Conservation (phyloP, 257 asterid species). For the Solanum ossicruentum region DNA sequence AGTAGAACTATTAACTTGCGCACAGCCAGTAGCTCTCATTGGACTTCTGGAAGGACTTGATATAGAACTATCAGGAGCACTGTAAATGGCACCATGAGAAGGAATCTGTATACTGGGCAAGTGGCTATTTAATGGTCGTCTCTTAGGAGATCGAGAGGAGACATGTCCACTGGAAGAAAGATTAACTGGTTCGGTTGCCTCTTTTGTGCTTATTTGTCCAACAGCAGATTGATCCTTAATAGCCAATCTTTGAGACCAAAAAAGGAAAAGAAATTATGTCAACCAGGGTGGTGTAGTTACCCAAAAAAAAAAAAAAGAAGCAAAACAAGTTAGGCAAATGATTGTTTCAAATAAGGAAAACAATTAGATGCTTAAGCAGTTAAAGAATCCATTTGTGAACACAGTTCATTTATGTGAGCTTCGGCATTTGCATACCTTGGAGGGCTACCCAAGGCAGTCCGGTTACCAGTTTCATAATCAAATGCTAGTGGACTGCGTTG, state of each 20-base stretch:
- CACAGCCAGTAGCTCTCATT: constrained; percentile 53
- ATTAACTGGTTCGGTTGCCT: constrained; percentile 44
- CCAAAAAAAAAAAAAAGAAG: neutral
- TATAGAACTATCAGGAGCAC: constrained; percentile 93
- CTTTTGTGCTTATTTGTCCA: constrained; percentile 39
- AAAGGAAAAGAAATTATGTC: neutral
- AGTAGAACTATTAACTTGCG: constrained; percentile 45
- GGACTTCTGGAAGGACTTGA: constrained; percentile 98
- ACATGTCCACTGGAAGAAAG: constrained; percentile 40
- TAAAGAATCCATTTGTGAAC: neutral
- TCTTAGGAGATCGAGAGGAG: constrained; percentile 39
- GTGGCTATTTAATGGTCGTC: constrained; percentile 37
- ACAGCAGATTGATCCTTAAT: constrained; percentile 49
- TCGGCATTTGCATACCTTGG: constrained; percentile 37
- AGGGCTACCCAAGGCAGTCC: constrained; percentile 76
- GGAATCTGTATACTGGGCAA: constrained; percentile 33
- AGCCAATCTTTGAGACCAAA: constrained; percentile 22
- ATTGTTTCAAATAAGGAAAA: neutral
- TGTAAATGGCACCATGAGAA: constrained; percentile 32
- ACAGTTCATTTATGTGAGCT: neutral
- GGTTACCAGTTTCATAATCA: constrained; percentile 65
- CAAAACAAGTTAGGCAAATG: neutral
- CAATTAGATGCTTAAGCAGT: neutral
- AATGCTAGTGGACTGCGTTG: constrained; percentile 63
- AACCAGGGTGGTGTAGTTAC: neutral